Base-by-base conservation (phyloP, 441 rosid species). In the Erysimum pusillum region DNA sequence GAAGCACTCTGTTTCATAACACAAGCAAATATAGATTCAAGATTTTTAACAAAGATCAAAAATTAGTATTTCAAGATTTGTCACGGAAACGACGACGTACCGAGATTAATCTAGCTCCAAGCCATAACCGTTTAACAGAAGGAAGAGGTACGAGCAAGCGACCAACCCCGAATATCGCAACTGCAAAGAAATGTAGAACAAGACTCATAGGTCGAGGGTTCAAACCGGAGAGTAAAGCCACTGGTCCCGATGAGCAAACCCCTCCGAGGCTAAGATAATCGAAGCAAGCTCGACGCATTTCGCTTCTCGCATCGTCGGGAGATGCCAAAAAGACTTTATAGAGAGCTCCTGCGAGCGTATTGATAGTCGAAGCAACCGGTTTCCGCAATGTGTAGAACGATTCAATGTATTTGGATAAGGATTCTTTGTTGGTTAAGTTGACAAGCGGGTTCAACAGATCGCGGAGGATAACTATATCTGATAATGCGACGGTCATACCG, bases 241-340 rank as follows among this genome's bases (percentile, higher is more conserved):
- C 81, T 2, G 88, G 88, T 69, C 90, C 89, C 0, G 79, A 67
- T 8, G 89, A 85, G 36, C 80, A 86, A 22, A 62, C 58, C 9
- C 87, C 89, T 52, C 90, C 89, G 6, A 86, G 89, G 82, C 90
- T 85, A 60, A 88, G 66, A 54, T 86, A 88, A 73, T 88, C 87
- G 3, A 88, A 88, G 56, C 89, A 85, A 45, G 90, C 90, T 78
- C 83, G 74, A 41, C 90, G 82, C 85, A 86, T 83, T 73, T 86
- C 90, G 59, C 42, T 79, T 57, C 90, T 85, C 6, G 87, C 89
- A 74, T 83, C 80, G 20, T 88, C 87, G 0, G 85, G 82, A 20
- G 90, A 86, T 60, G 89, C 84, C 32, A 81, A 81, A 69, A 88
- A 86, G 28, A 85, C 92, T 78, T 81, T 85, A 42, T 86, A 86